These are phyloP conservation scores for Priceomyces medius DNA, from an alignment of 805 yeast genomes.

Conservation along the genomic window DNA sequence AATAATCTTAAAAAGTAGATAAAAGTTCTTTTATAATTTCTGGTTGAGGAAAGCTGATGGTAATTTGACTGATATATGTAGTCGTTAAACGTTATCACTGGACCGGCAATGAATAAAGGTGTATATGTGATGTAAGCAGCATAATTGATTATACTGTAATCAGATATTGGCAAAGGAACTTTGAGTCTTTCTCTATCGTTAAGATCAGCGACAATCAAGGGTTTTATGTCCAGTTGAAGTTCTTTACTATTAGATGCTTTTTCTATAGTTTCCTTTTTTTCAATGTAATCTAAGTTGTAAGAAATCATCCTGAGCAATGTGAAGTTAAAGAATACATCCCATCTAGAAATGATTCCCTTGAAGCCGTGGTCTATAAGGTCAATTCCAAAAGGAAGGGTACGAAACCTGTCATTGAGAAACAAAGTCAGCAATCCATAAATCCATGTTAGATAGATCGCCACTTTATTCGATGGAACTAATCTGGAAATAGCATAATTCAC, in stretches of 20 bases:
- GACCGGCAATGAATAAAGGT: constrained; percentile 94
- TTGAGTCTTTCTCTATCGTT: constrained; percentile 66
- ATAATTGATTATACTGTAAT: constrained; percentile 65
- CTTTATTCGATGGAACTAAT: constrained; percentile 26
- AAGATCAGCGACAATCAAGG: constrained; percentile 16
- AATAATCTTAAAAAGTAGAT: constrained; percentile 67
- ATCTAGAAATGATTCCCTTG: constrained; percentile 77
- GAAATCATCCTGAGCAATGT: constrained; percentile 82
- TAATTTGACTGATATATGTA: constrained; percentile 69
- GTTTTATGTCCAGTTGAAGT: constrained; percentile 8
- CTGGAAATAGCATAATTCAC: constrained; percentile 54
- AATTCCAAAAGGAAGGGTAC: constrained; percentile 56
- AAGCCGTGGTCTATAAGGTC: constrained; percentile 57
- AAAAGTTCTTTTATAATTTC: constrained; percentile 46
- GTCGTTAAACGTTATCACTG: constrained; percentile 90
- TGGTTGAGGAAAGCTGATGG: constrained; percentile 56
- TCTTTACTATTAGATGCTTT: constrained; percentile 8
- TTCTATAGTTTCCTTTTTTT: constrained; percentile 25
- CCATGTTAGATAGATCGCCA: constrained; percentile 61
- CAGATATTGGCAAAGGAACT: constrained; percentile 58
- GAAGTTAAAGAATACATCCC: constrained; percentile 97
- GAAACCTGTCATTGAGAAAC: constrained; percentile 70
- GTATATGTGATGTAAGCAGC: constrained; percentile 78
- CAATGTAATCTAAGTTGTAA: constrained; percentile 73
- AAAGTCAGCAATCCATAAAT: constrained; percentile 72